Percentiles rank a stretch among this genome's conserved stretches.
These are phyloP conservation scores for Teratosphaeria pseudoeucalypti DNA, from an alignment of 2,329 filamentous ascomycete genomes.

Conservation along the genomic window DNA sequence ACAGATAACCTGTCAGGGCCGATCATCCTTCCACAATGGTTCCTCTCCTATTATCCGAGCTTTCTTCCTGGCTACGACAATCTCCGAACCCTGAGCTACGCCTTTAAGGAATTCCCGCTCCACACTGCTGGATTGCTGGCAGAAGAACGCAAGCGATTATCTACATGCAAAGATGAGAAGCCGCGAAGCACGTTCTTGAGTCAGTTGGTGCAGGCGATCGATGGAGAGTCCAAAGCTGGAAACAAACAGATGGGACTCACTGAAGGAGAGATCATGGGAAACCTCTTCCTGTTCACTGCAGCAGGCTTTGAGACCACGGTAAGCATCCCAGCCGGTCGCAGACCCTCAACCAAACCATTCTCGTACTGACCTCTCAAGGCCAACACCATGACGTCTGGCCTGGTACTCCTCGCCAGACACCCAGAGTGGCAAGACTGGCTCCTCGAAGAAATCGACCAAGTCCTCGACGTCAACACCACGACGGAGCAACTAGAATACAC, in stretches of 20 bases:
- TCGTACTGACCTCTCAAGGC: conserved; percentile 25
- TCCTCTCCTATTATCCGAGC: conserved; percentile 14
- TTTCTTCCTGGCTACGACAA: conserved; percentile 12
- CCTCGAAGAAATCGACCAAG: conserved; percentile 36
- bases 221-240: conserved; percentile 3
- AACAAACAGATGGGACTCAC: conserved; percentile 19
- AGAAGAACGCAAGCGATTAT: conserved; percentile 11
- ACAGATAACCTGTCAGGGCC: conserved; percentile 15
- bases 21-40: conserved; percentile 17
- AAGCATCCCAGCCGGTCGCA: background rate
- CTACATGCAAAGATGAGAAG: conserved; percentile 4
- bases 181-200: conserved; percentile 20
- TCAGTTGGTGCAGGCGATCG: conserved; percentile 17
- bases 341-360: conserved; percentile 7
- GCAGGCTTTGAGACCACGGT: conserved; percentile 40
- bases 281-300: conserved; percentile 38
- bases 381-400: conserved; percentile 40
- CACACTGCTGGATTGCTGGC: conserved; percentile 16
- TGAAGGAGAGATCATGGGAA: conserved; percentile 33
- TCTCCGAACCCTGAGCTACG: conserved; percentile 10
- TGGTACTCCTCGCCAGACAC: conserved; percentile 37
- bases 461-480: conserved; percentile 21
- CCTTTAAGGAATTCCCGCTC: conserved; percentile 16
- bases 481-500: conserved; percentile 31
- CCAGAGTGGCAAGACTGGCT: conserved; percentile 45